Conservation (phyloP, 2,329 filamentous ascomycete genomes). For the Sarocladiaceae sp. region DNA sequence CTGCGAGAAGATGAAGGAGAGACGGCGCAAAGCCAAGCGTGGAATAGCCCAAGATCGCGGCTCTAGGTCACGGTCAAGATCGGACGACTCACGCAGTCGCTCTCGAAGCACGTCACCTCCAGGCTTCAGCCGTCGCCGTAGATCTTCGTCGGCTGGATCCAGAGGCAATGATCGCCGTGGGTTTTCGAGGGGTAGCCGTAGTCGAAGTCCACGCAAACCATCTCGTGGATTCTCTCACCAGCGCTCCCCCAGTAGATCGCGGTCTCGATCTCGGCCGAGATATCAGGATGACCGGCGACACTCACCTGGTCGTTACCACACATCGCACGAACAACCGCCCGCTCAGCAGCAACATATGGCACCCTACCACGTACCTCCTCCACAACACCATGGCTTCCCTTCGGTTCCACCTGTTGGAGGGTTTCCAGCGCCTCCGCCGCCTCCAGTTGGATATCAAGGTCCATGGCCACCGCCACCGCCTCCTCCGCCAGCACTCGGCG, state of each 20-base stretch:
- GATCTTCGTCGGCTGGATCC: constrained; percentile 18
- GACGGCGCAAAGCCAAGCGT: constrained; percentile 34
- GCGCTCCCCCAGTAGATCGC: constrained; percentile 10
- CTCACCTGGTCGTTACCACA: not conserved
- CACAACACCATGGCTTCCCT: constrained; percentile 16
- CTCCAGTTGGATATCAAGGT: constrained; percentile 32
- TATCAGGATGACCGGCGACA: not conserved
- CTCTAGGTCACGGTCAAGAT: constrained; percentile 25
- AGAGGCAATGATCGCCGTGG: not conserved
- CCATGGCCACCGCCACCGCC: constrained; percentile 35
- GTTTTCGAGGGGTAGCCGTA: not conserved
- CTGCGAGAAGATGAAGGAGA: constrained; percentile 71
- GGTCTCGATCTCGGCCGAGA: constrained; percentile 11
- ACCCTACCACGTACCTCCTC: constrained; percentile 19
- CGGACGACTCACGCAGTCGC: constrained; percentile 16
- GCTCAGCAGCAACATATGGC: constrained; percentile 4
- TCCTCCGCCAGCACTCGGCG: constrained; percentile 17
- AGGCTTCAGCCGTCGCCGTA: constrained; percentile 23
- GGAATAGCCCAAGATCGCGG: constrained; percentile 22
- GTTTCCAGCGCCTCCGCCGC: constrained; percentile 29
- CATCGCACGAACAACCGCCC: not conserved
- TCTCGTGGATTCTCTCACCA: constrained; percentile 15
- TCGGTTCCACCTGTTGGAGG: constrained; percentile 19
- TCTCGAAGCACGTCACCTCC: constrained; percentile 11
- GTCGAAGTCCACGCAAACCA: constrained; percentile 12